phyloP scores from a whole-genome alignment of 2,329 filamentous ascomycete species.

The Aspergillus japonicus region DNA sequence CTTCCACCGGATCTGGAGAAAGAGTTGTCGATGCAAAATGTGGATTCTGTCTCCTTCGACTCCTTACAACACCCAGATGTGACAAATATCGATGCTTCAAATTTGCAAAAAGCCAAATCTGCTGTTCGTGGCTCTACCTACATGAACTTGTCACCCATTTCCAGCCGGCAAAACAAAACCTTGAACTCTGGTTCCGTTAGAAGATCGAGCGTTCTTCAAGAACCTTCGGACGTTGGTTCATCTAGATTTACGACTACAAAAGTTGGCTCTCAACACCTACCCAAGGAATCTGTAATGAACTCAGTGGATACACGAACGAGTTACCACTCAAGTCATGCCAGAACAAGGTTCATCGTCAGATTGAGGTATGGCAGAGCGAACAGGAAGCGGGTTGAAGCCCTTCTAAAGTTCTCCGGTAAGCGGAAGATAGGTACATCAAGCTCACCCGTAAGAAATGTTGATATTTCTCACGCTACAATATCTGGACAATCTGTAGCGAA shows the following conservation, averaged over 20 bases:
- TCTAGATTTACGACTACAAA: slow-evolving; percentile 12
- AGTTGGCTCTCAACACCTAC: slow-evolving; percentile 4
- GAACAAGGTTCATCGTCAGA: slow-evolving; percentile 45
- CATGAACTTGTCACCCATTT: slow-evolving; percentile 18
- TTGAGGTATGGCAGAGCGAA: slow-evolving; percentile 54
- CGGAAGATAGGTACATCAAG: slow-evolving; percentile 29
- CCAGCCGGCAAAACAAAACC: slow-evolving; percentile 12
- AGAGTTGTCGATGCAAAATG: slow-evolving; percentile 48
- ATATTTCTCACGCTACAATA: slow-evolving; percentile 21
- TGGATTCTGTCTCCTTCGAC: slow-evolving; percentile 28
- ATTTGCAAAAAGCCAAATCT: slow-evolving; percentile 17
- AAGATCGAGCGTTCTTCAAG: slow-evolving; percentile 7
- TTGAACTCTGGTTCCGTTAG: slow-evolving; percentile 14
- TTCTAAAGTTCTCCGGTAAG: slow-evolving; percentile 46
- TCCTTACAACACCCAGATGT: slow-evolving; percentile 18
- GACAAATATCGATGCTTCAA: slow-evolving; percentile 19
- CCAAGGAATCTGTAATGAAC: slow-evolving; percentile 4
- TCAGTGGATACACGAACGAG: slow-evolving; percentile 10
- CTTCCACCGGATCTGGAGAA: slow-evolving; percentile 56
- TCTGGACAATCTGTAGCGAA: slow-evolving; percentile 14
- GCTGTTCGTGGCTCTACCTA: slow-evolving; percentile 17
- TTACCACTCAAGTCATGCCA: slow-evolving; percentile 12
- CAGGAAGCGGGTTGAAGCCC: slow-evolving; percentile 47
- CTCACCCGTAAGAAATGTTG: slow-evolving; percentile 26
- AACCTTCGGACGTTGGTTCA: slow-evolving; percentile 10